Evolutionary conservation across 805 yeast genomes (phyloP).

Genomic region (Tetrapisispora phaffii): DNA sequence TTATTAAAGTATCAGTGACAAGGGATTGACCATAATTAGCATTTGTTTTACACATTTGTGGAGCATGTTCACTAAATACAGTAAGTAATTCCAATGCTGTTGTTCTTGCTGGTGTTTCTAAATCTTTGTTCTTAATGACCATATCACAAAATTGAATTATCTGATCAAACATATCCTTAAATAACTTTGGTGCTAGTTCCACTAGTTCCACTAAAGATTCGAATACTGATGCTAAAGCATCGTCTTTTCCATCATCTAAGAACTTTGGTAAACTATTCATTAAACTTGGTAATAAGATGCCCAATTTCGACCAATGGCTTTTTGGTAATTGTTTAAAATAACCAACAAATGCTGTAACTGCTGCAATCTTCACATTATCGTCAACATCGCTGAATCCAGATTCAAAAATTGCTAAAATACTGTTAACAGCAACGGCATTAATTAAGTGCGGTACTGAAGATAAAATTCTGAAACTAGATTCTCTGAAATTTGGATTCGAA

Average conservation of each 20-base stretch:
- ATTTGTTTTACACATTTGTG: slow-evolving; percentile 85
- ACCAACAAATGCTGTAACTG: slow-evolving; percentile 86
- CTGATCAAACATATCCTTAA: slow-evolving; percentile 82
- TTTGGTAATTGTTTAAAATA: slow-evolving; percentile 78
- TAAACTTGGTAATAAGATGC: slow-evolving; percentile 72
- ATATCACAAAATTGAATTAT: slow-evolving; percentile 77
- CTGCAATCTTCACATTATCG: slow-evolving; percentile 82
- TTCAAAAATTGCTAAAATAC: slow-evolving; percentile 59
- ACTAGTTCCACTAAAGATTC: slow-evolving; percentile 85
- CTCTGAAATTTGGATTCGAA: slow-evolving; percentile 61
- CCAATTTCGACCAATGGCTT: slow-evolving; percentile 63
- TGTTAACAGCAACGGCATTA: slow-evolving; percentile 45
- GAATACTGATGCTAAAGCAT: slow-evolving; percentile 76
- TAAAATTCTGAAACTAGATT: slow-evolving; percentile 83
- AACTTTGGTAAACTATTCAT: slow-evolving; percentile 82
- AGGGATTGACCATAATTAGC: slow-evolving; percentile 60
- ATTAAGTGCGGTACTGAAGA: slow-evolving; percentile 75
- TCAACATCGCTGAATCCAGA: slow-evolving; percentile 69
- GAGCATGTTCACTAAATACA: slow-evolving; percentile 86
- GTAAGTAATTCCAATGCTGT: slow-evolving; percentile 84
- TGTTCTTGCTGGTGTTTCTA: slow-evolving; percentile 70
- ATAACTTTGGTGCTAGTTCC: slow-evolving; percentile 88
- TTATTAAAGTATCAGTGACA: slow-evolving; percentile 60
- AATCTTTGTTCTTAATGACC: slow-evolving; percentile 69
- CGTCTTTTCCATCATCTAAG: slow-evolving; percentile 66